Base-by-base conservation (phyloP, 352 stramenopile species). In the Pythium monospermum region DNA sequence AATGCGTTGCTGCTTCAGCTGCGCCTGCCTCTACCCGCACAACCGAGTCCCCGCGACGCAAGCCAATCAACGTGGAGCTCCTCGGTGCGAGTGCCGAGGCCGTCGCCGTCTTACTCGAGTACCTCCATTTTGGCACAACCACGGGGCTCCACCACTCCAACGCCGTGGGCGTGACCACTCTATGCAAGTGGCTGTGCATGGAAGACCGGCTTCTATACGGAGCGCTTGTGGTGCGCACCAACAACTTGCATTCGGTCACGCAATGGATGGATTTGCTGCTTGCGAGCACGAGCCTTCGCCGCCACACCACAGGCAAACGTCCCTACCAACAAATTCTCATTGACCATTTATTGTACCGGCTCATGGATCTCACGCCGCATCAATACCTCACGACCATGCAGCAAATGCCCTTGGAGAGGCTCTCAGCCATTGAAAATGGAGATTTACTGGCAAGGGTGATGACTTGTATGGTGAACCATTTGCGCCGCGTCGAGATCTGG, bases 251-350 rank as follows among this genome's bases (percentile, higher is more conserved):
- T 6, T 70, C 60, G 5, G 61, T 54, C 0, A 32, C 41, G 13
- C 69, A 73, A 22, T 90, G 79, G 79, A 74, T 87, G 43, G 42
- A 67, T 6, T 50, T 84, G 8, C 16, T 87, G 33, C 13, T 70
- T 11, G 27, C 32, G 2, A 62, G 61, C 27, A 66, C 47, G 0
- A 54, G 31, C 13, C 25, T 87, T n/a, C 28, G 48, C 0, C 56
- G 68, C 30, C 36, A 52, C 7, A 18, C 27, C 4, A n/a, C n/a
- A n/a, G n/a, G n/a, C n/a, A n/a, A n/a, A n/a, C n/a, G n/a, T n/a
- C n/a, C n/a, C n/a, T 49, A 64, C 32, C 57, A 64, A 28, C 39
- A 44, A 0, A 33, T 71, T 22, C 30, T 87, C 19, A 35, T 71
- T 4, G 39, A 72, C 13, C 42, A 64, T 44, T 48, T 83, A 8